Percentiles rank a stretch among this genome's conserved stretches.
phyloP scores from a whole-genome alignment of 768 basidiomycete genomes.

The Amanita polypyramis region DNA sequence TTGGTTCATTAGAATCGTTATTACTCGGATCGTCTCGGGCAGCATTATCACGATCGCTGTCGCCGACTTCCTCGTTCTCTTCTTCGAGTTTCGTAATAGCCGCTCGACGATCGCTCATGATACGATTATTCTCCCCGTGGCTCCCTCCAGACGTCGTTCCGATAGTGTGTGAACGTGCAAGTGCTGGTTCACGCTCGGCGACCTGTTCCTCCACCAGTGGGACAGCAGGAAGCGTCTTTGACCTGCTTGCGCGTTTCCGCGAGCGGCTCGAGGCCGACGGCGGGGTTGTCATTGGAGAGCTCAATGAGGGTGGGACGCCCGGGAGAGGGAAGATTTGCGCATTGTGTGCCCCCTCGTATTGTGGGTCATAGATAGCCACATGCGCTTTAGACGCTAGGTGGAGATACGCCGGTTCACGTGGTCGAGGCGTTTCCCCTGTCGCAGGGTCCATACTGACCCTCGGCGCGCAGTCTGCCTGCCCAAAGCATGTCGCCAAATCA shows the following conservation, averaged over 20 bases:
- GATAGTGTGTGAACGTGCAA: background rate
- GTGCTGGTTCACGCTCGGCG: background rate
- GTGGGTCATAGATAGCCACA: background rate
- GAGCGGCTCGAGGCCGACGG: background rate
- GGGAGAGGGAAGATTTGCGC: background rate
- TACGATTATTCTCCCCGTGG: background rate
- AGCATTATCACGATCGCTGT: no score
- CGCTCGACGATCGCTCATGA: background rate
- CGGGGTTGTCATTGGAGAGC: background rate
- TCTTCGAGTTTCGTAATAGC: no score
- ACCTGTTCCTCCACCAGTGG: background rate
- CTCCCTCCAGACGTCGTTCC: background rate
- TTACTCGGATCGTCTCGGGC: no score
- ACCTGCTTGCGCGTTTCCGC: background rate
- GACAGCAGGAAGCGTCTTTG: conserved; percentile 4
- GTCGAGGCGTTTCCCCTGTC: background rate
- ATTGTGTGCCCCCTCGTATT: background rate
- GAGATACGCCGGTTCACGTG: background rate
- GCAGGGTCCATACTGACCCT: no score
- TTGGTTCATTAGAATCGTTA: background rate
- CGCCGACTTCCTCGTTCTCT: no score
- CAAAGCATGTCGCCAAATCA: no score
- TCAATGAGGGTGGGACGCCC: no score
- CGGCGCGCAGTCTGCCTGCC: conserved; percentile 15
- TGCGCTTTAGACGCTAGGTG: background rate